Evolutionary conservation across 169 alveolate species (phyloP).

Genomic region (Cryptosporidium bovis): DNA sequence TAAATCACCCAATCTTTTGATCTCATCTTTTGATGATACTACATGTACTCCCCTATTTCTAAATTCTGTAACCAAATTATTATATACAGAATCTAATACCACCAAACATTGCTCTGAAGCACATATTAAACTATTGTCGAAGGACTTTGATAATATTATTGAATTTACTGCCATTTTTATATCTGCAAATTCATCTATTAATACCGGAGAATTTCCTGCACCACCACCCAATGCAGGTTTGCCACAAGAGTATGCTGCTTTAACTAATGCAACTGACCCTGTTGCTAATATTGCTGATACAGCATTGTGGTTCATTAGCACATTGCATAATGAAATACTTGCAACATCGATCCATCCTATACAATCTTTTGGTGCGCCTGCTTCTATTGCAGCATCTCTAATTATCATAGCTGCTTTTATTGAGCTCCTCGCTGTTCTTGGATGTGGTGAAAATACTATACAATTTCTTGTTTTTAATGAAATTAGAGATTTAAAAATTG

Average conservation of each 20-base stretch:
- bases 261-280: conserved; percentile 75
- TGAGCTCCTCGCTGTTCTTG: conserved; percentile 75
- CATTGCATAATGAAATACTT: conserved; percentile 57
- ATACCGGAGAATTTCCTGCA: conserved; percentile 78
- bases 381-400: conserved; percentile 77
- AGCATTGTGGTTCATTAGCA: conserved; percentile 71
- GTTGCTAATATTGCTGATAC: conserved; percentile 74
- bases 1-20: conserved; percentile 59
- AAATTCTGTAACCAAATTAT: conserved; percentile 54
- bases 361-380: conserved; percentile 77
- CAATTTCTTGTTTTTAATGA: conserved; percentile 76
- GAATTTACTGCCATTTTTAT: conserved; percentile 76
- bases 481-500: conserved; percentile 75
- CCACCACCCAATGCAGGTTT: conserved; percentile 79
- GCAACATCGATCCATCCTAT: conserved; percentile 76
- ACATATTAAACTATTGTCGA: conserved; percentile 77
- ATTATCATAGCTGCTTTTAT: conserved; percentile 73
- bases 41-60: conserved; percentile 70
- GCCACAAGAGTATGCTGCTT: conserved; percentile 79
- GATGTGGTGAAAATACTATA: conserved; percentile 78
- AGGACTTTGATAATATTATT: conserved; percentile 65
- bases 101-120: conserved; percentile 76
- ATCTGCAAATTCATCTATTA: conserved; percentile 77
- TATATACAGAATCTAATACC: conserved; percentile 61
- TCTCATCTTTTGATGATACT: conserved; percentile 43